Base-by-base conservation (phyloP, 768 basidiomycete genomes). In the Tephrocybe rancida region DNA sequence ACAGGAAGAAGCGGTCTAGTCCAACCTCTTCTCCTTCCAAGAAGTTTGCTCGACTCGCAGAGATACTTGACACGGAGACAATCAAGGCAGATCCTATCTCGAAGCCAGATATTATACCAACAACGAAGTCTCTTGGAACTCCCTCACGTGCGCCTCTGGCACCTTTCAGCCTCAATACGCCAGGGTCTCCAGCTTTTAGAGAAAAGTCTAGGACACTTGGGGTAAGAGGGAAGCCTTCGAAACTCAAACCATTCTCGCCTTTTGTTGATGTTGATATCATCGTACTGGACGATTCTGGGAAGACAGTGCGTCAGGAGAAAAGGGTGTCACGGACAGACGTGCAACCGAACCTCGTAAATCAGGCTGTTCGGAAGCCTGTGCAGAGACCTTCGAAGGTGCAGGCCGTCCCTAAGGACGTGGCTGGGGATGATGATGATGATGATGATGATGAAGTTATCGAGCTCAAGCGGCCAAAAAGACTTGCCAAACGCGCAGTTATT, bases 231-330 rank as follows among this genome's bases (percentile, higher is more conserved):
- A 67, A 61, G 1, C 66, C 69, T n/a, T 57, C 63, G 9, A 76
- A 63, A 72, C 67, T 64, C 44, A 69, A 70, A 55, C 70, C 76
- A 6, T 70, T 71, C 35, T 72, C 78, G 1, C 80, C 83, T 1
- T 66, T 81, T 18, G 76, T 90, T 11, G 76, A 84, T 35, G 72
- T 90, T 45, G 86, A 91, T 42, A 90, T 92, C 46, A 71, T 85
- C 32, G 72, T 88, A 30, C 50, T 90, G 21, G 88, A 92, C 64
- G 76, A 79, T 26, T 63, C 72, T 26, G 90, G 90, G 11, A 73
- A 67, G 45, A 80, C 73, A 29, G 54, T 91, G 39, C 80, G 76
- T 50, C 77, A 82, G 62, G 90, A 91, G 65, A 72, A 78, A 55
- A 74, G 90, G 50, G 72, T 83, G 9, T 83, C 84, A 3, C 72